These are phyloP conservation scores for Leucocoprinus sp. DNA, from an alignment of 768 basidiomycete species.

Conservation along the genomic window DNA sequence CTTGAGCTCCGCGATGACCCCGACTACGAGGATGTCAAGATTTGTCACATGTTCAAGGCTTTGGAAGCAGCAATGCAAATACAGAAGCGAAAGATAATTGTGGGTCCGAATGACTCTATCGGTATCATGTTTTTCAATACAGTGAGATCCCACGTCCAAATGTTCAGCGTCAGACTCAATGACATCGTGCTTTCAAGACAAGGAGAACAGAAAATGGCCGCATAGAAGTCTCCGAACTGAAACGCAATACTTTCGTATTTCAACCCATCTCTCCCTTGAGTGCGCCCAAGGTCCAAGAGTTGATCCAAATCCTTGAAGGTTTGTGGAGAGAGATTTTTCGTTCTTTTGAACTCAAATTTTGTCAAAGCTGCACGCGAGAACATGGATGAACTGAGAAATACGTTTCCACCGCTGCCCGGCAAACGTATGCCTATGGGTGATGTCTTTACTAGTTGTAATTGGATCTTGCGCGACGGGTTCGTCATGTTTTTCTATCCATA, in stretches of 20 bases:
- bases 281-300: conserved; percentile 73
- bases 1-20: conserved; percentile 60
- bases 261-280: conserved; percentile 72
- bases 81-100: conserved; percentile 83
- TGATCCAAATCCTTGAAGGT: conserved; percentile 78
- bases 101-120: conserved; percentile 81
- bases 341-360: conserved; percentile 5
- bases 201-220: conserved; percentile 31
- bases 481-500: conserved; percentile 13
- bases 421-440: conserved; percentile 75
- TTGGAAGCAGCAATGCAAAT: conserved; percentile 81
- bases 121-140: conserved; percentile 93
- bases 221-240: conserved; percentile 48
- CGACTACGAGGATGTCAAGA: conserved; percentile 55
- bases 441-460: conserved; percentile 86
- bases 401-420: conserved; percentile 56
- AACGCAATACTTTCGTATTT: conserved; percentile 62
- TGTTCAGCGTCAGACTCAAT: neutral
- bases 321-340: conserved; percentile 14
- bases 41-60: conserved; percentile 70
- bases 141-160: conserved; percentile 36
- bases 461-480: conserved; percentile 83
- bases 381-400: conserved; percentile 42
- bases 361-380: conserved; percentile 52
- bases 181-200: conserved; percentile 24